Evolutionary conservation across 768 basidiomycete species (phyloP), one percentile per base, ranked within the genome.

Genomic region (Lyophyllum semitale): DNA sequence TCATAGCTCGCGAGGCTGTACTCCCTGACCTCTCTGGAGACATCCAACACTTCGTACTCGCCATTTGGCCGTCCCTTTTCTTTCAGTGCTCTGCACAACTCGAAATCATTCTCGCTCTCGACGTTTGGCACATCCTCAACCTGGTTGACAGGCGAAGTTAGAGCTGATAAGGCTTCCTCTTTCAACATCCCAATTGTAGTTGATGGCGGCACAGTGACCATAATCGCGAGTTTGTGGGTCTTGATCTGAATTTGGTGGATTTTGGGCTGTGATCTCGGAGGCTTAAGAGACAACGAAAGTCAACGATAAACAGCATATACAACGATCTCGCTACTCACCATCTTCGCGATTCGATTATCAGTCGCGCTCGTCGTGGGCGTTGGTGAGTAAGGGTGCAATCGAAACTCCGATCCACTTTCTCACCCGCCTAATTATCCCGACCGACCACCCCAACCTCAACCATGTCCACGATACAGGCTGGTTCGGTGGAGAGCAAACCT

Each of bases 231-330:
- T 59, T 83, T 88, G 73, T 91, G 88, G 0, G 88, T 87, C 63
- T 88, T 89, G 60, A 91, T 68, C n/a, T 84, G 76, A 17, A 91
- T 64, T 51, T 88, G 84, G 70, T 85, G 85, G 46, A 82, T 74
- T 71, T 85, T 89, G 8, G 85, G 84, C 37, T 77, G 78, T 13
- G 74, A 59, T 64, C 81, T 78, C 12, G 74, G 78, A 25, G 84
- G 84, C 87, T 63, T 35, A 48, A 49, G 37, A 53, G 8, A 45
- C 43, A 18, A 49, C 18, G 30, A 26, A 38, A 48, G 1, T 18
- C 48, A 35, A 26, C 30, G n/a, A 41, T 38, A n/a, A 26, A 22
- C 15, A 25, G 55, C 44, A 23, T 17, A 54, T 40, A 20, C 26
- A 29, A 20, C 13, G 3, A 18, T 50, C n/a, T 33, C 23, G 55